Base-by-base conservation (phyloP, 2,329 filamentous ascomycete species). In the Bipolaris zeicola region DNA sequence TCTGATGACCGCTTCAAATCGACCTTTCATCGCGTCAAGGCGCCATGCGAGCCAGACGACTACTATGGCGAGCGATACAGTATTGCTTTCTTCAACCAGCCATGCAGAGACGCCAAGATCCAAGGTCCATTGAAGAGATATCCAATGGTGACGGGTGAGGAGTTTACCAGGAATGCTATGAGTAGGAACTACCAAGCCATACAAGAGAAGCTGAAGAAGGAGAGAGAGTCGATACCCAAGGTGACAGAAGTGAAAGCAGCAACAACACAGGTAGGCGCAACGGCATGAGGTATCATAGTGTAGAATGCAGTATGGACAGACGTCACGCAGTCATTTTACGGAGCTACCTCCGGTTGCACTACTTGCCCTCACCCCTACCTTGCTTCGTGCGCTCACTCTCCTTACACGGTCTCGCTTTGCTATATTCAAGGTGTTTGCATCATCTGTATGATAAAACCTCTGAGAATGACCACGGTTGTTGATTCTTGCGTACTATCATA, bases 1-100 rank as follows among this genome's bases (percentile, higher is more conserved):
- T 85, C 81, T 26, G 86, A 89, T 66, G 87, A 89, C 70, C 81
- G 85, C 18, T 88, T 89, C 77, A 89, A 88, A 74, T 85, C 82
- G 38, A 87, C 86, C 0, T 85, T 87, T 50, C 87, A 89, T 72
- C 81, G 86, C 3, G 86, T 89, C 55, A 86, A 85, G 73, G 84
- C 85, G 1, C 85, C 85, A 0, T 79, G 74, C 26, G 83, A 87
- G 62, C 76, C 77, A 0, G 78, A 76, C 2, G 79, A 81, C 43
- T 86, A 82, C 67, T 88, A 82, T 63, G 85, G 85, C 5, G 80
- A 83, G 62, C 79, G 86, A 39, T 89, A 87, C 69, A 87, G 84
- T 68, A 85, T 89, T 68, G 86, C 86, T 6, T 89, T 83, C 64
- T 88, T 88, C 73, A 88, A 87, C 62, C 86, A 88, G 74, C 85